Conservation (phyloP, 768 basidiomycete species). For the Lactifluus subvellereus region DNA sequence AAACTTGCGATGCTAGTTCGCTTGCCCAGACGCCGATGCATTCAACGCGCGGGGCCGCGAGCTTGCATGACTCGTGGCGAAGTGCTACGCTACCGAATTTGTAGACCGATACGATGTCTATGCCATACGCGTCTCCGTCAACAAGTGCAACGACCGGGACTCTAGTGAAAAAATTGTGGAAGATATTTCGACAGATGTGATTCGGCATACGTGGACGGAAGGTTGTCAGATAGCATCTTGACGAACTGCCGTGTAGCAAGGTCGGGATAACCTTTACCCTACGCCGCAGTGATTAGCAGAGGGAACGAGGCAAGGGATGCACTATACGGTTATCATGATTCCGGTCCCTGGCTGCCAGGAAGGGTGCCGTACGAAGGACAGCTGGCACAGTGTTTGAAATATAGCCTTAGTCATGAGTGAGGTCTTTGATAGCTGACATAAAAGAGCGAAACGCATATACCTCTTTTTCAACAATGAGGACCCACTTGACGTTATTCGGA, state of each 20-base stretch:
- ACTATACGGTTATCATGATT: slow-evolving; percentile 67
- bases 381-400: slow-evolving; percentile 78
- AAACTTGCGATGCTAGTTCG: slow-evolving; percentile 56
- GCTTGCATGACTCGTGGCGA: slow-evolving; percentile 60
- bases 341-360: slow-evolving; percentile 52
- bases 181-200: neutral
- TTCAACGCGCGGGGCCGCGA: slow-evolving; percentile 61
- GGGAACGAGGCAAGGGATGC: neutral
- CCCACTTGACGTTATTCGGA: slow-evolving; percentile 56
- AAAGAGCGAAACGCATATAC: slow-evolving; percentile 34
- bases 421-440: neutral
- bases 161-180: slow-evolving; percentile 36
- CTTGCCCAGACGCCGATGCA: slow-evolving; percentile 78
- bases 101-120: slow-evolving; percentile 89
- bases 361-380: slow-evolving; percentile 45
- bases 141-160: slow-evolving; percentile 75
- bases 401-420: slow-evolving; percentile 65
- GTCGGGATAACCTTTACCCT: slow-evolving; percentile 99
- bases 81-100: slow-evolving; percentile 69
- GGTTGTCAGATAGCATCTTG: slow-evolving; percentile 58
- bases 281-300: slow-evolving; percentile 4
- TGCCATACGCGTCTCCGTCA: slow-evolving; percentile 87
- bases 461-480: slow-evolving; percentile 93
- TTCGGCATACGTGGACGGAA: slow-evolving; percentile 50
- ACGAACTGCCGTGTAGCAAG: slow-evolving; percentile 84